phyloP scores from a whole-genome alignment of 495 filamentous ascomycete species.

The Penicillium pulvis region DNA sequence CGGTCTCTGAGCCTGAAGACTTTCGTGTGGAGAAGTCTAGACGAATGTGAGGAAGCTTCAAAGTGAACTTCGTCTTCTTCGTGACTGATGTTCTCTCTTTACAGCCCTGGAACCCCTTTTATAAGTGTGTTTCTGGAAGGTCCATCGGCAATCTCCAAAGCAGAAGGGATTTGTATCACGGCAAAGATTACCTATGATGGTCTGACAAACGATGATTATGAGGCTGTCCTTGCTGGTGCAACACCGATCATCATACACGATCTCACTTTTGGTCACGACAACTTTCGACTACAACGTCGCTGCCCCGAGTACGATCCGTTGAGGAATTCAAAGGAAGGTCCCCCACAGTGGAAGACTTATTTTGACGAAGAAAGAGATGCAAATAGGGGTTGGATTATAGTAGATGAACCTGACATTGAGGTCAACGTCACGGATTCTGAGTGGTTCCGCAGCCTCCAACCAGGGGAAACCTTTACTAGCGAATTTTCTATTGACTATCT shows the following conservation, averaged over 20 bases:
- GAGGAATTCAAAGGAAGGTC: conserved; percentile 2
- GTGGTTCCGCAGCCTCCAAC: conserved; percentile 6
- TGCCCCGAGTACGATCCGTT: background rate
- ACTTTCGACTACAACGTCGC: background rate
- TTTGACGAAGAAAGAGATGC: background rate
- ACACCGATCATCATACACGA: conserved; percentile 6
- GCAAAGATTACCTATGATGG: conserved; percentile 9
- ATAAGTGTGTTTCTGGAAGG: conserved; percentile 6
- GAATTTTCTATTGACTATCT: background rate
- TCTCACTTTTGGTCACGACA: background rate
- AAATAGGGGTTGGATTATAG: background rate
- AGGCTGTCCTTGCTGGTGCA: background rate
- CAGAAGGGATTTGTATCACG: background rate
- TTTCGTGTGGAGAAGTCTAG: background rate
- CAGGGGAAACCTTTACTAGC: conserved; percentile 8
- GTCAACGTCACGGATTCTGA: conserved; percentile 6
- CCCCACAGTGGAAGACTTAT: conserved; percentile 9
- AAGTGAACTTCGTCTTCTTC: background rate
- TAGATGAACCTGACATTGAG: conserved; percentile 8
- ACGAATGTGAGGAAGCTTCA: conserved; percentile 10
- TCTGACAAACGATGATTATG: conserved; percentile 1
- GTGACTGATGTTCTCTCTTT: conserved; percentile 1
- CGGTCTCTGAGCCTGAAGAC: background rate
- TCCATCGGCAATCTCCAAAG: conserved; percentile 8
- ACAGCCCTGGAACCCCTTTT: conserved; percentile 10